Evolutionary conservation across 148 eudicot genomes (phyloP).

Genomic region (Salicornia ramosissima): DNA sequence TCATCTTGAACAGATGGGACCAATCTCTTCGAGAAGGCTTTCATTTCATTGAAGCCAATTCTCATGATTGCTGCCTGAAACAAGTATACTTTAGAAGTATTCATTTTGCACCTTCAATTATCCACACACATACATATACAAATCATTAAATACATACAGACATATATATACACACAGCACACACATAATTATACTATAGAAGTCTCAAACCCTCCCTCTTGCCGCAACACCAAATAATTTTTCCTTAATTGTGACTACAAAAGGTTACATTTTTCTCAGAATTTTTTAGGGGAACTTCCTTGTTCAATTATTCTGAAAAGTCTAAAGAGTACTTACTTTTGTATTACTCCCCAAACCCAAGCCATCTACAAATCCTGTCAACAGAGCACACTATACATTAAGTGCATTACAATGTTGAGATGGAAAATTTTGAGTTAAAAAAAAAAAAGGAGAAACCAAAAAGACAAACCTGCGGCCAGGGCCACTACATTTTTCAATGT

Average conservation of each 20-base stretch:
- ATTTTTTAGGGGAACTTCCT: too few species aligned
- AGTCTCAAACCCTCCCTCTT: too few species aligned
- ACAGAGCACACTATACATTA: not conserved
- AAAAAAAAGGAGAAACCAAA: not conserved
- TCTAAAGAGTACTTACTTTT: conserved; percentile 39
- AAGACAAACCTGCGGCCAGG: conserved; percentile 72
- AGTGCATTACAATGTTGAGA: not conserved
- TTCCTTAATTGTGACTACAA: too few species aligned
- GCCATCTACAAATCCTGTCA: conserved; percentile 90
- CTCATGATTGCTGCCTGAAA: conserved; percentile 97
- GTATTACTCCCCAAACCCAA: conserved; percentile 94
- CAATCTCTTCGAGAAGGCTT: conserved; percentile 81
- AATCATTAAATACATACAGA: too few species aligned
- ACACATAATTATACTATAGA: too few species aligned
- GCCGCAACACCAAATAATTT: too few species aligned
- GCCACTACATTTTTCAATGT: conserved; percentile 97
- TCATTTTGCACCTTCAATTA: not conserved
- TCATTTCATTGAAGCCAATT: conserved; percentile 96
- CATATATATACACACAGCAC: too few species aligned
- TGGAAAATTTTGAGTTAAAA: not conserved
- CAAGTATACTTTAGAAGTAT: not conserved
- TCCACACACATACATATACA: not conserved
- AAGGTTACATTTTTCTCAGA: too few species aligned
- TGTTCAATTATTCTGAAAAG: too few species aligned
- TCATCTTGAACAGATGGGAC: conserved; percentile 78